Conservation (phyloP, 306 rosid genomes). For the Rubus idaeus region DNA sequence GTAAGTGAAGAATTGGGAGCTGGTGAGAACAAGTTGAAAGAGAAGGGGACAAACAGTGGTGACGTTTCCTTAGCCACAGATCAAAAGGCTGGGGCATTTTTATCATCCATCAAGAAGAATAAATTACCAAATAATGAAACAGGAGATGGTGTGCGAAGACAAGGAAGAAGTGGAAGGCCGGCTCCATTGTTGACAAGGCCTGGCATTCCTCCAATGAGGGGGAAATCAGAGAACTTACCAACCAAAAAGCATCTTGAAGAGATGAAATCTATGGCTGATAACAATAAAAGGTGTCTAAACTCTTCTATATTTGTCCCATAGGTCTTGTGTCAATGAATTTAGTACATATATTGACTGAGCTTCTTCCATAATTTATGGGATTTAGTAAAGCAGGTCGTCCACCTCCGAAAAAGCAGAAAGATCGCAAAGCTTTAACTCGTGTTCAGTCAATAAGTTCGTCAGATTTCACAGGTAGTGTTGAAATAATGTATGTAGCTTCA, state of each 20-base stretch:
- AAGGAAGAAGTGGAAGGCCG: conserved; percentile 77
- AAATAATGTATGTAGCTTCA: not conserved
- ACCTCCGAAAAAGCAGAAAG: conserved; percentile 80
- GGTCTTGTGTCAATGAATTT: conserved; percentile 1
- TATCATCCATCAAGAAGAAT: conserved; percentile 56
- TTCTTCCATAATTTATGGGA: conserved; percentile 27
- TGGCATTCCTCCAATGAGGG: conserved; percentile 57
- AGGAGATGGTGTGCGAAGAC: conserved; percentile 62
- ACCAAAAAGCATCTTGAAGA: conserved; percentile 53
- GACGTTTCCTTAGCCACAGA: conserved; percentile 39
- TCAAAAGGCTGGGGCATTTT: conserved; percentile 50
- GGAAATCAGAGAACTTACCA: conserved; percentile 50
- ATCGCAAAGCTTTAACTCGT: conserved; percentile 61
- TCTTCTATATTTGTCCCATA: not conserved
- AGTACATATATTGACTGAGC: not conserved
- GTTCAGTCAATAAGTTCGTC: conserved; percentile 56
- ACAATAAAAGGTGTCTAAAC: conserved; percentile 57
- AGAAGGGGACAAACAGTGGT: conserved; percentile 41
- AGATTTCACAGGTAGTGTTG: conserved; percentile 67
- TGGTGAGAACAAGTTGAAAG: conserved; percentile 65
- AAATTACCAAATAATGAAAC: conserved; percentile 54
- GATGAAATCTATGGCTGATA: conserved; percentile 48
- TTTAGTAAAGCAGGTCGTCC: conserved; percentile 82
- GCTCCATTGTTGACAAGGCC: conserved; percentile 39
- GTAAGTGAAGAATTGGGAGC: conserved; percentile 83